These are phyloP conservation scores for Suillus occidentalis DNA, from an alignment of 768 basidiomycete species.

Conservation along the genomic window DNA sequence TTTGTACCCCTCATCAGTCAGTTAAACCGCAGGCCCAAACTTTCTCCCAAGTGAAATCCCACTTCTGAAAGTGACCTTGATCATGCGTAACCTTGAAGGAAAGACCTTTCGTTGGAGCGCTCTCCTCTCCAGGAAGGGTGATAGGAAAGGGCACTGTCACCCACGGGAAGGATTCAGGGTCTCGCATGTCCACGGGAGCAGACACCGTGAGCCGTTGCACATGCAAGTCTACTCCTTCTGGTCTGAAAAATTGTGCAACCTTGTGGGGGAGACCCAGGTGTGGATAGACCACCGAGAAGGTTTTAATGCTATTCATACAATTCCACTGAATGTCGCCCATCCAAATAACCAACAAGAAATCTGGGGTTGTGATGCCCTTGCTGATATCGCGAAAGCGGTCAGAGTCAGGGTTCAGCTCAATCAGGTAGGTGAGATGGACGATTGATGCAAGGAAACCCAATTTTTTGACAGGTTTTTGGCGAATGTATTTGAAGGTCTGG, in stretches of 20 bases:
- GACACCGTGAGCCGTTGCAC: neutral
- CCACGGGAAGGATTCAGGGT: too few species aligned
- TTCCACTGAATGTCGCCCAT: neutral
- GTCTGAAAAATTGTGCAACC: too few species aligned
- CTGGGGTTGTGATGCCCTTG: neutral
- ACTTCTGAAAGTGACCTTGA: too few species aligned
- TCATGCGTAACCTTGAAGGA: too few species aligned
- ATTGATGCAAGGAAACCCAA: neutral
- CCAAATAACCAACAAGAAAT: fast-evolving
- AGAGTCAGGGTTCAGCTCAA: neutral
- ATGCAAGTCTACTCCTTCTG: neutral
- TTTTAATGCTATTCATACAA: neutral
- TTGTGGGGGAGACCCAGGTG: neutral
- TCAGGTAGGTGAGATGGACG: neutral
- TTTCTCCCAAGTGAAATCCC: too few species aligned
- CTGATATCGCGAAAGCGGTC: neutral
- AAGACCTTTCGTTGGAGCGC: too few species aligned
- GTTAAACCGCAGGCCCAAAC: too few species aligned
- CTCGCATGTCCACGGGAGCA: too few species aligned
- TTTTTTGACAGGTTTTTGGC: neutral
- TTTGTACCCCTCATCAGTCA: too few species aligned
- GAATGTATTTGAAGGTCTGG: neutral
- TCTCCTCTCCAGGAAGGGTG: too few species aligned
- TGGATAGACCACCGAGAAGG: neutral
- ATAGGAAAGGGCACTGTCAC: too few species aligned